Evolutionary conservation across 2,329 filamentous ascomycete species (phyloP).

Genomic region (Beauveria sp.): DNA sequence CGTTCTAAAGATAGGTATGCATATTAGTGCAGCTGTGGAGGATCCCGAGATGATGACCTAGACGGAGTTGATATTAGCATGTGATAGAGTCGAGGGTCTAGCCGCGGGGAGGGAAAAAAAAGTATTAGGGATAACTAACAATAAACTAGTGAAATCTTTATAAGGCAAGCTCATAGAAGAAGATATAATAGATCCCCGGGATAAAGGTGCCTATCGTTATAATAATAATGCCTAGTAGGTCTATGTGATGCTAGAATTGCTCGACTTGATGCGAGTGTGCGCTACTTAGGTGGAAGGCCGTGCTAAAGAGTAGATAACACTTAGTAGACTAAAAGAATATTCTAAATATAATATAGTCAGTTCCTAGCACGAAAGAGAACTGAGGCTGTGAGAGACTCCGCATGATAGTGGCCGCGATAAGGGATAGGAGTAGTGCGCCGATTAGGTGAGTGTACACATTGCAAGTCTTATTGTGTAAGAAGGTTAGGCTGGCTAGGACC

Average conservation of each 20-base stretch:
- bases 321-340: slow-evolving; percentile 15
- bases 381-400: slow-evolving; percentile 2
- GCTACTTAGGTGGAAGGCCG: slow-evolving; percentile 13
- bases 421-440: slow-evolving; percentile 3
- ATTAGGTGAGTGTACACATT: slow-evolving; percentile 11
- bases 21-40: slow-evolving; percentile 13
- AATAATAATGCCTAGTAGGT: slow-evolving; percentile 16
- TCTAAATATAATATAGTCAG: slow-evolving; percentile 10
- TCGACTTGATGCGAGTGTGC: slow-evolving; percentile 14
- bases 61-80: not conserved
- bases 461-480: slow-evolving; percentile 10
- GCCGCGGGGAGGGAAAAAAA: not conserved
- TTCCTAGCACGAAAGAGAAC: not conserved
- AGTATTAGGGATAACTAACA: not conserved
- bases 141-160: slow-evolving; percentile 16
- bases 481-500: slow-evolving; percentile 9
- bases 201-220: slow-evolving; percentile 15
- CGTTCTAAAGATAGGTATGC: slow-evolving; percentile 13
- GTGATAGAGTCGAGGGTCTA: not conserved
- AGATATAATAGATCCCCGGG: slow-evolving; percentile 16
- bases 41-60: slow-evolving; percentile 12
- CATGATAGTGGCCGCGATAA: not conserved
- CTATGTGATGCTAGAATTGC: slow-evolving; percentile 16
- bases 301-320: slow-evolving; percentile 13
- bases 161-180: slow-evolving; percentile 12